These are phyloP conservation scores for Daedaleopsis sinensis DNA, from an alignment of 768 basidiomycete genomes.

Conservation along the genomic window DNA sequence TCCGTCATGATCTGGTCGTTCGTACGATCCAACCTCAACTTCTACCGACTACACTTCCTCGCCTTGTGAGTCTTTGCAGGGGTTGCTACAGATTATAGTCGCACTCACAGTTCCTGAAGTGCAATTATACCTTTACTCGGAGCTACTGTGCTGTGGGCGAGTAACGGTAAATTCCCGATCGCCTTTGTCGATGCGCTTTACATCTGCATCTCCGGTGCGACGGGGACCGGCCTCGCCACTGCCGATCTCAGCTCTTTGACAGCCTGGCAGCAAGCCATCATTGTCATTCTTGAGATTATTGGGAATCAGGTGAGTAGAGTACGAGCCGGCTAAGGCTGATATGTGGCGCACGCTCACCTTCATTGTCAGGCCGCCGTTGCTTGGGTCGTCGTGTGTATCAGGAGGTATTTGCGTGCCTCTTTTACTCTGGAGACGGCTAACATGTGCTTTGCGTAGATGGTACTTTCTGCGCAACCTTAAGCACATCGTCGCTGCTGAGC, in stretches of 20 bases:
- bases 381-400: constrained; percentile 42
- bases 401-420: constrained; percentile 26
- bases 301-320: constrained; percentile 27
- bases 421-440: no score
- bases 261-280: constrained; percentile 32
- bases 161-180: constrained; percentile 40
- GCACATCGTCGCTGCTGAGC: constrained; percentile 26
- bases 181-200: constrained; percentile 43
- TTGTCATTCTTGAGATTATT: constrained; percentile 28
- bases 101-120: constrained; percentile 11
- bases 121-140: constrained; percentile 42
- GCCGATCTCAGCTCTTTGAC: constrained; percentile 34
- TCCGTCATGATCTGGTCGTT: constrained; percentile 4
- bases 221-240: constrained; percentile 36
- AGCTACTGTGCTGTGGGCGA: constrained; percentile 47
- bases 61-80: constrained; percentile 27
- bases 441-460: constrained; percentile 6
- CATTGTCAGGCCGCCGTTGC: constrained; percentile 37
- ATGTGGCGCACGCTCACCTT: not conserved
- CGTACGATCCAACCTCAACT: constrained; percentile 29
- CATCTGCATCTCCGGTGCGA: constrained; percentile 39
- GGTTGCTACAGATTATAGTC: no score
- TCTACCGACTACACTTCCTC: constrained; percentile 36
- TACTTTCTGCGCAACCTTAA: constrained; percentile 27
- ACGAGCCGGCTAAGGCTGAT: not conserved